phyloP scores from a whole-genome alignment of 148 eudicot genomes.

The Rhododendron molle region DNA sequence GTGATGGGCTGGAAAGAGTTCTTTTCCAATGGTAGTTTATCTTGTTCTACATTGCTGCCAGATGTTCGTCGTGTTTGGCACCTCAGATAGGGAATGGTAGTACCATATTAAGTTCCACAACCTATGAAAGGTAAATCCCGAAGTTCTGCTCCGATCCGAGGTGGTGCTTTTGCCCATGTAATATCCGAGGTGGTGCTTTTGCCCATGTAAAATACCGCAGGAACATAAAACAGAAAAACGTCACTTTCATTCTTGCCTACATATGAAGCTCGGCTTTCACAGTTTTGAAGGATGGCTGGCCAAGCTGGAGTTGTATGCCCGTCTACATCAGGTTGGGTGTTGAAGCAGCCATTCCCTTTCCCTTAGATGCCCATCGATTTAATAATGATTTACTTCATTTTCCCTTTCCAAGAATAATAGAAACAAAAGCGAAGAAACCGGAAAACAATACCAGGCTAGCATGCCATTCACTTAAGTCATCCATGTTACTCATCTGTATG shows the following conservation, averaged over 20 bases:
- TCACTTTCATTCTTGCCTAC: background rate
- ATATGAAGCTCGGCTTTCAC: background rate
- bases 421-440: background rate
- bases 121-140: background rate
- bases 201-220: background rate
- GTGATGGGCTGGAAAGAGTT: background rate
- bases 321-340: background rate
- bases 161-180: background rate
- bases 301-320: background rate
- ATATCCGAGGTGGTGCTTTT: background rate
- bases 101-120: background rate
- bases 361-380: background rate
- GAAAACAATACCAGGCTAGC: background rate
- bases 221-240: background rate
- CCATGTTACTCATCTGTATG: background rate
- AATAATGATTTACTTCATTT: background rate
- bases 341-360: background rate
- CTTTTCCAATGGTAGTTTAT: background rate
- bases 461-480: background rate
- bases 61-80: background rate
- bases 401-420: background rate
- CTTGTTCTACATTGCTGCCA: background rate
- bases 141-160: background rate
- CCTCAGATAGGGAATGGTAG: background rate
- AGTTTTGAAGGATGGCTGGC: background rate